These are phyloP conservation scores for Hypomontagnella submonticulosa DNA, from an alignment of 495 filamentous ascomycete species.

Conservation along the genomic window DNA sequence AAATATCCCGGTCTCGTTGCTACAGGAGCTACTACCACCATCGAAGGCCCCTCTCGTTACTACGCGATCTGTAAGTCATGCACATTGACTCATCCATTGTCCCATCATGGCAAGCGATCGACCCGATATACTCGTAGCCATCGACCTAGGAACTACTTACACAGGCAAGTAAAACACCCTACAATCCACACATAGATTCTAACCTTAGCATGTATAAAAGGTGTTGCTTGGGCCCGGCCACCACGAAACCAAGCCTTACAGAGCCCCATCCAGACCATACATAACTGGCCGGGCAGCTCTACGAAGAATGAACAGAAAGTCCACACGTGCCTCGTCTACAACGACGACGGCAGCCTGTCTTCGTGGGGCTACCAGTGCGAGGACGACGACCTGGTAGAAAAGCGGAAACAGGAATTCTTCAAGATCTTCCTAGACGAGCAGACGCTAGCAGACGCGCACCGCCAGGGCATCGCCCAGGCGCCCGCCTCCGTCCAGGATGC, in stretches of 20 bases:
- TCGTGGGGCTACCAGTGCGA: constrained; percentile 70
- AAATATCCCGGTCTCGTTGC: too few species aligned
- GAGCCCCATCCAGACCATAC: constrained; percentile 65
- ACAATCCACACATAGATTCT: constrained; percentile 1
- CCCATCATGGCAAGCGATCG: constrained; percentile 33
- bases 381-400: constrained; percentile 53
- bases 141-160: constrained; percentile 73
- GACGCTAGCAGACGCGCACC: constrained; percentile 49
- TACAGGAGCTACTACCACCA: too few species aligned
- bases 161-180: constrained; percentile 57
- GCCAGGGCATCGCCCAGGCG: constrained; percentile 49
- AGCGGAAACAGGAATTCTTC: constrained; percentile 64
- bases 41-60: too few species aligned
- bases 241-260: constrained; percentile 36
- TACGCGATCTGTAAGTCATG: constrained; percentile 20
- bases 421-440: constrained; percentile 67
- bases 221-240: constrained; percentile 31
- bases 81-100: constrained; percentile 6
- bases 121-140: constrained; percentile 67
- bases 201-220: constrained; percentile 21
- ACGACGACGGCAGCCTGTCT: constrained; percentile 50
- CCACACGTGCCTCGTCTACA: constrained; percentile 66
- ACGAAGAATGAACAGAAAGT: constrained; percentile 67
- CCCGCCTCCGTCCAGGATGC: constrained; percentile 56
- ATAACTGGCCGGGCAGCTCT: constrained; percentile 69